A percentile compares a stretch with the other conserved stretches of the same genome.
Conservation (phyloP, 306 rosid genomes). For the Cicer yamashitae region DNA sequence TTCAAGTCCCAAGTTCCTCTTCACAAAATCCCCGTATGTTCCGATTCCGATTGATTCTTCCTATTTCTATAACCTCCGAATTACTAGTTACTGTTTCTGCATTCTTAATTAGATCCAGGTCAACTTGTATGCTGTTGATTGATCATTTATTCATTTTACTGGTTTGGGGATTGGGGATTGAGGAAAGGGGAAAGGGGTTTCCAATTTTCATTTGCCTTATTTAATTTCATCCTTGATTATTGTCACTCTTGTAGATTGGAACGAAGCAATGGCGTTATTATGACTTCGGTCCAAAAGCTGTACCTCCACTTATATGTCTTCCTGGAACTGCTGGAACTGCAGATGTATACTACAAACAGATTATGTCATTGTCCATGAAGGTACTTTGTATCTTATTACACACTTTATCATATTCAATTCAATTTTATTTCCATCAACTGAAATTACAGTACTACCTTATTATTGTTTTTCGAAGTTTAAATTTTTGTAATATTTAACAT, state of each 20-base stretch:
- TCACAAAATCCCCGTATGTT: conserved; percentile 91
- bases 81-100: conserved; percentile 8
- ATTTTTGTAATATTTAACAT: background rate
- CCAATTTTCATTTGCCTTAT: background rate
- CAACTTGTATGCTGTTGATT: background rate
- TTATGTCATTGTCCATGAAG: conserved; percentile 92
- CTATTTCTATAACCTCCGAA: background rate
- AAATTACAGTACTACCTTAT: background rate
- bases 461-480: conserved; percentile 1
- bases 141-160: conserved; percentile 7
- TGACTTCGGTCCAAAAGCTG: conserved; percentile 95
- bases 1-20: conserved; percentile 99
- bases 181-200: background rate
- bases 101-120: conserved; percentile 27
- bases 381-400: conserved; percentile 46
- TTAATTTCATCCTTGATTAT: background rate
- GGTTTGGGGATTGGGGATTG: background rate
- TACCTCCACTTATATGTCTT: conserved; percentile 96
- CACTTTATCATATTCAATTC: conserved; percentile 22
- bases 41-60: conserved; percentile 4
- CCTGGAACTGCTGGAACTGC: conserved; percentile 99
- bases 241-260: conserved; percentile 70
- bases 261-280: conserved; percentile 96
- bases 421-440: background rate
- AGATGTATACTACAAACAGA: conserved; percentile 95